Conservation (phyloP, 306 rosid genomes). For the Castanea mollissima region DNA sequence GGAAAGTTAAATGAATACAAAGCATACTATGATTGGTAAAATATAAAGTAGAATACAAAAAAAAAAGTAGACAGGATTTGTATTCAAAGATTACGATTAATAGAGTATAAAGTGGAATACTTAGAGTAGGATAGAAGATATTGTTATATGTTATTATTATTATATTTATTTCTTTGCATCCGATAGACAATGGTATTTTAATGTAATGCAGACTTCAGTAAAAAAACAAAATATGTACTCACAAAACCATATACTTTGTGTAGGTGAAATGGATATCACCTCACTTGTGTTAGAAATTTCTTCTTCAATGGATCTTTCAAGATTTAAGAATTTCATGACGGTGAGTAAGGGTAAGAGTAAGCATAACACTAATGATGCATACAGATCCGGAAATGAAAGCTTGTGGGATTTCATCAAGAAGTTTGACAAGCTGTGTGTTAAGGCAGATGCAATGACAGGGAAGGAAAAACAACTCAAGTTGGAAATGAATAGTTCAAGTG, state of each 20-base stretch:
- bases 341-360: neutral
- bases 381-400: neutral
- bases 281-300: slow-evolving; percentile 6
- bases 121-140: too few species aligned
- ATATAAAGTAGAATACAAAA: too few species aligned
- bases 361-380: neutral
- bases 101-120: too few species aligned
- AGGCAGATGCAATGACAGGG: neutral
- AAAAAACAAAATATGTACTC: neutral
- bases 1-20: too few species aligned
- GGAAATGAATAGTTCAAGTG: neutral
- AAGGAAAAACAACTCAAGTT: neutral
- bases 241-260: neutral
- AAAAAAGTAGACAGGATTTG: too few species aligned
- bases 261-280: neutral
- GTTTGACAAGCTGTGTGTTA: neutral
- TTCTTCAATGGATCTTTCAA: slow-evolving; percentile 18
- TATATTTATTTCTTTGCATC: neutral
- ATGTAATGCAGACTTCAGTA: neutral
- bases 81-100: too few species aligned
- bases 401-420: neutral
- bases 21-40: too few species aligned
- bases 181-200: neutral
- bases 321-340: slow-evolving; percentile 12
- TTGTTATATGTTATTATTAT: too few species aligned